Evolutionary conservation across 2,329 filamentous ascomycete genomes (phyloP).

Genomic region (Scedosporium apiospermum): DNA sequence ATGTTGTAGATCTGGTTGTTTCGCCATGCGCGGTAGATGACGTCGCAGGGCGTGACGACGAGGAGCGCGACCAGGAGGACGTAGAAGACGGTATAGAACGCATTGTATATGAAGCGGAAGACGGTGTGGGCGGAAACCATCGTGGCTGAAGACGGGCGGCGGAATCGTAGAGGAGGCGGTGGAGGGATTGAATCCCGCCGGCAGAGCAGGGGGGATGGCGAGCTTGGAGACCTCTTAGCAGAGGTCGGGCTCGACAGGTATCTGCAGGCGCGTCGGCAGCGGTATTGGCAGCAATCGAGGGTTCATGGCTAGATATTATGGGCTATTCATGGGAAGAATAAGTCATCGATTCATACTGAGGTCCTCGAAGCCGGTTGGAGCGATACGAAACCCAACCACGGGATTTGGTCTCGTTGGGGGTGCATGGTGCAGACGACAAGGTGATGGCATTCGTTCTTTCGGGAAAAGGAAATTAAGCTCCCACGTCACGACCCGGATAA

Average conservation of each 20-base stretch:
- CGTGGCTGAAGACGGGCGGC: slow-evolving; percentile 8
- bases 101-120: slow-evolving; percentile 73
- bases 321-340: slow-evolving; percentile 4
- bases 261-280: background rate
- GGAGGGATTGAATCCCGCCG: background rate
- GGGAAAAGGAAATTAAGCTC: too few relatives aligned
- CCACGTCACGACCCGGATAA: background rate
- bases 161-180: slow-evolving; percentile 10
- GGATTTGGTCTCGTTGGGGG: too few relatives aligned
- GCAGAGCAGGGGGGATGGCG: background rate
- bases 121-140: slow-evolving; percentile 40
- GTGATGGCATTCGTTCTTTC: too few relatives aligned
- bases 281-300: slow-evolving; percentile 2
- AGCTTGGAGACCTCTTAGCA: background rate
- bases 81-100: slow-evolving; percentile 67
- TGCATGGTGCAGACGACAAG: too few relatives aligned
- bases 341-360: background rate
- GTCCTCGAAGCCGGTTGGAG: background rate
- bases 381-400: background rate
- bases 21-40: slow-evolving; percentile 65
- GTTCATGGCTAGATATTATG: background rate
- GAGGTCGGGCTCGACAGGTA: background rate
- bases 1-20: slow-evolving; percentile 66
- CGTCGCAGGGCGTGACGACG: slow-evolving; percentile 70
- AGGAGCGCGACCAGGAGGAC: slow-evolving; percentile 64